Conservation (phyloP, 192 early-diverging fungal species). For the Gonapodya prolifera region DNA sequence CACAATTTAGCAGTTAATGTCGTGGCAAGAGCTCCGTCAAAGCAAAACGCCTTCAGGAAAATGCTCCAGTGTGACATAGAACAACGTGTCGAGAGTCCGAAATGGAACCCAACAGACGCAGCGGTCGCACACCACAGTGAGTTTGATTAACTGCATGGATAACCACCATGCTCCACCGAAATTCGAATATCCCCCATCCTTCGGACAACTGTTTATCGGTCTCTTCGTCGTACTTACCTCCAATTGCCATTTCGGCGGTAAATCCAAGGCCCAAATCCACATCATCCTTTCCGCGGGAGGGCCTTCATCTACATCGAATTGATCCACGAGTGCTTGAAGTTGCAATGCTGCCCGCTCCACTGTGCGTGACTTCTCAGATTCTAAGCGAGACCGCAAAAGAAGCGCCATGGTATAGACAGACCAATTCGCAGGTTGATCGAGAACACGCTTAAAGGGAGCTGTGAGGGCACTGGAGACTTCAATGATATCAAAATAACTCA, state of each 20-base stretch:
- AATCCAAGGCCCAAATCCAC: constrained; percentile 60
- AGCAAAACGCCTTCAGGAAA: no score
- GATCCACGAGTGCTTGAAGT: constrained; percentile 94
- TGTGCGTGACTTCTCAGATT: constrained; percentile 70
- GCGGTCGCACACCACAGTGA: no score
- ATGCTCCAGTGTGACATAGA: no score
- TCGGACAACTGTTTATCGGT: no score
- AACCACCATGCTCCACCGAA: no score
- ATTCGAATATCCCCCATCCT: no score
- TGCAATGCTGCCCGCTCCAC: constrained; percentile 83
- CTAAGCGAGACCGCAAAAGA: constrained; percentile 79
- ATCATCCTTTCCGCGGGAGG: constrained; percentile 60
- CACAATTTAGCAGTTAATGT: no score
- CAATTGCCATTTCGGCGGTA: constrained; percentile 93
- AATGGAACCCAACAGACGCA: no score
- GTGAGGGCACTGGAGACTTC: background rate
- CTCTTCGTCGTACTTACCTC: constrained; percentile 55
- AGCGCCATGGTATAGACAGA: constrained; percentile 94
- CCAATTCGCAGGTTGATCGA: constrained; percentile 95
- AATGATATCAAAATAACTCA: constrained; percentile 12
- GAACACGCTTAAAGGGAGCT: constrained; percentile 41
- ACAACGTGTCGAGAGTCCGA: no score
- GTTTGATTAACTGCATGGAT: no score
- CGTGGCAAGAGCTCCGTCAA: no score
- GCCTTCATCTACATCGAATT: constrained; percentile 57